Percentiles rank a stretch among this genome's conserved stretches.
These are phyloP conservation scores for Acanthamoeba sp. DNA, from an alignment of 208 protist species.

Conservation along the genomic window DNA sequence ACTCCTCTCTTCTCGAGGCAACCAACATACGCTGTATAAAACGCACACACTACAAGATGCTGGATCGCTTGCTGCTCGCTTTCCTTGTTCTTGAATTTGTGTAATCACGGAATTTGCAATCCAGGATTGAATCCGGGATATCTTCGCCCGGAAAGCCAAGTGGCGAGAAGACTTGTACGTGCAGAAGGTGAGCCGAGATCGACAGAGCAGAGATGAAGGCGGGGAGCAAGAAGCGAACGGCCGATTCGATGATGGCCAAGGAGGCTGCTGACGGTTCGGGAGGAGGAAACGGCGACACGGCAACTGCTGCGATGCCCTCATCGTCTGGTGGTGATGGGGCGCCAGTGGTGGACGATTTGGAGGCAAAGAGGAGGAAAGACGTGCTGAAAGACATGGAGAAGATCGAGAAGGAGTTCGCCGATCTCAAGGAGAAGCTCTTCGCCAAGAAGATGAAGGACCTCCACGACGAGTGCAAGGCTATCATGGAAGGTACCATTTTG, in stretches of 20 bases:
- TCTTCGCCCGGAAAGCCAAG: not conserved
- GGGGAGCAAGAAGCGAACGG: conserved; percentile 59
- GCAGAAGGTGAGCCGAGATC: not conserved
- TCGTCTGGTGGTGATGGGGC: not conserved
- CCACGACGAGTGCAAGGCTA: conserved; percentile 81
- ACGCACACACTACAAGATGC: too few relatives aligned
- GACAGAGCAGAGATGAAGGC: conserved; percentile 1
- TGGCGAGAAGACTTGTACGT: too few relatives aligned
- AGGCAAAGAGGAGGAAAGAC: conserved; percentile 77
- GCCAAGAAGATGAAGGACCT: conserved; percentile 81
- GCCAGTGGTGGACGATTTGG: conserved; percentile 77
- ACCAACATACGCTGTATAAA: too few relatives aligned
- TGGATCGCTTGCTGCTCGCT: too few relatives aligned
- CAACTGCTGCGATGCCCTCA: not conserved
- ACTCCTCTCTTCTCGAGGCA: too few relatives aligned
- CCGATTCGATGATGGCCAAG: conserved; percentile 48
- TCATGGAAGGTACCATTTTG: conserved; percentile 77
- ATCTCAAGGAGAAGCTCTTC: conserved; percentile 86
- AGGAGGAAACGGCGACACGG: not conserved
- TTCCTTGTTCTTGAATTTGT: not conserved
- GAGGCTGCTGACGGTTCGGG: not conserved
- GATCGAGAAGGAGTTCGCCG: conserved; percentile 82
- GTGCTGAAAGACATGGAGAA: conserved; percentile 79
- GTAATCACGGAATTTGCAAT: not conserved
- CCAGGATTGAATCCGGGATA: not conserved